Evolutionary conservation across 2,329 filamentous ascomycete genomes (phyloP).

Genomic region (Metarhizium anisopliae): DNA sequence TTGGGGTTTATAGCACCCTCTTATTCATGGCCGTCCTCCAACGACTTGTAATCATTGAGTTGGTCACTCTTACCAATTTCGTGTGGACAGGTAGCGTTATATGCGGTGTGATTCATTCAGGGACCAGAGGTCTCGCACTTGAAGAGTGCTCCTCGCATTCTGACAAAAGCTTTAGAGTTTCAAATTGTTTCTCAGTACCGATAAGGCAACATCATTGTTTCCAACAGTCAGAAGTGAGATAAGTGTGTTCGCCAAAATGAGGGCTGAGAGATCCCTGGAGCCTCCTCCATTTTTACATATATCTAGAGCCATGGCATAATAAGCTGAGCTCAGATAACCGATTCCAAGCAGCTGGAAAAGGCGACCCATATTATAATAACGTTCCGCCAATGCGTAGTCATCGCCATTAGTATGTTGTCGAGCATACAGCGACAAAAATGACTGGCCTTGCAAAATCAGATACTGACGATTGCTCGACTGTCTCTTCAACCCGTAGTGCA

Average conservation of each 20-base stretch:
- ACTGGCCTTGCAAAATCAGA: constrained; percentile 73
- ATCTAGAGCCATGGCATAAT: constrained; percentile 45
- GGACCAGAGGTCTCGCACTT: background rate
- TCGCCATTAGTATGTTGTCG: constrained; percentile 8
- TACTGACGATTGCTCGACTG: constrained; percentile 87
- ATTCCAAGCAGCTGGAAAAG: constrained; percentile 28
- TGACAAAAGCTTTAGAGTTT: constrained; percentile 9
- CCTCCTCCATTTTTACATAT: constrained; percentile 1
- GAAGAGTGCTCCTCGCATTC: background rate
- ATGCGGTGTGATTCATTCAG: no score
- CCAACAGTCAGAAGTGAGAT: constrained; percentile 21
- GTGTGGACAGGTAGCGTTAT: no score
- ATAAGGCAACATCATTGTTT: constrained; percentile 18
- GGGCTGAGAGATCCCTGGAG: constrained; percentile 16
- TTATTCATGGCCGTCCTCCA: no score
- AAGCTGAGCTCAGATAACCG: constrained; percentile 53
- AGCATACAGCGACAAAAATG: constrained; percentile 53
- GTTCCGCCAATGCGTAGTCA: constrained; percentile 17
- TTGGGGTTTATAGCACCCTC: no score
- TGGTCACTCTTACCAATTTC: no score
- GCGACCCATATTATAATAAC: constrained; percentile 30
- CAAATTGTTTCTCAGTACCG: constrained; percentile 18
- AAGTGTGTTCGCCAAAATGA: constrained; percentile 24
- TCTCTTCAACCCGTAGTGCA: constrained; percentile 82
- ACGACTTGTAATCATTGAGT: no score